Evolutionary conservation across 2,329 filamentous ascomycete species (phyloP).

Genomic region (Claviceps sorghi): DNA sequence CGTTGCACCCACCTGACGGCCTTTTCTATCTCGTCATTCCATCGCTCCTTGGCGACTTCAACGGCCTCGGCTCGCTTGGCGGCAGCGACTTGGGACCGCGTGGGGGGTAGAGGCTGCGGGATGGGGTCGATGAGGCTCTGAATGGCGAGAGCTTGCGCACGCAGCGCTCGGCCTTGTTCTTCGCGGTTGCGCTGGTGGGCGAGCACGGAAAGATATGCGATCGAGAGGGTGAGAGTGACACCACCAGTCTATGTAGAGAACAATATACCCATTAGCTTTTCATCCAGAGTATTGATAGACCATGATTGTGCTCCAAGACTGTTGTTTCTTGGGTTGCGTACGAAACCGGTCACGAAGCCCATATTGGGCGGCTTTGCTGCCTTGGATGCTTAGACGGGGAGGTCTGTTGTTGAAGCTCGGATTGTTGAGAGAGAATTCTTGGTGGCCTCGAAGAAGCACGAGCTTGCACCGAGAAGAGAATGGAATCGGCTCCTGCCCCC

Average conservation of each 20-base stretch:
- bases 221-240: constrained; percentile 57
- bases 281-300: background rate
- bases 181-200: constrained; percentile 55
- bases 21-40: constrained; percentile 60
- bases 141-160: constrained; percentile 40
- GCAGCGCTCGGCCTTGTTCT: constrained; percentile 40
- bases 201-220: constrained; percentile 58
- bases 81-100: constrained; percentile 34
- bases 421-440: constrained; percentile 17
- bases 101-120: constrained; percentile 31
- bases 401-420: background rate
- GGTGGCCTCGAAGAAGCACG: background rate
- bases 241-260: constrained; percentile 48
- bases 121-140: constrained; percentile 36
- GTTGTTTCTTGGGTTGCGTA: constrained; percentile 20
- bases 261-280: background rate
- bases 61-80: constrained; percentile 40
- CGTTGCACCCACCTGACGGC: constrained; percentile 52
- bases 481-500: background rate
- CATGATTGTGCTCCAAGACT: background rate
- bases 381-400: background rate
- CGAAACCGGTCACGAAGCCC: constrained; percentile 63
- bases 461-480: background rate
- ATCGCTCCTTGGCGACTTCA: constrained; percentile 59
- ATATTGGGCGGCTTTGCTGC: constrained; percentile 25